Percentiles rank a stretch among this genome's conserved stretches.
phyloP scores from a whole-genome alignment of 2,329 filamentous ascomycete genomes.

The Trichoderma citrinoviride region DNA sequence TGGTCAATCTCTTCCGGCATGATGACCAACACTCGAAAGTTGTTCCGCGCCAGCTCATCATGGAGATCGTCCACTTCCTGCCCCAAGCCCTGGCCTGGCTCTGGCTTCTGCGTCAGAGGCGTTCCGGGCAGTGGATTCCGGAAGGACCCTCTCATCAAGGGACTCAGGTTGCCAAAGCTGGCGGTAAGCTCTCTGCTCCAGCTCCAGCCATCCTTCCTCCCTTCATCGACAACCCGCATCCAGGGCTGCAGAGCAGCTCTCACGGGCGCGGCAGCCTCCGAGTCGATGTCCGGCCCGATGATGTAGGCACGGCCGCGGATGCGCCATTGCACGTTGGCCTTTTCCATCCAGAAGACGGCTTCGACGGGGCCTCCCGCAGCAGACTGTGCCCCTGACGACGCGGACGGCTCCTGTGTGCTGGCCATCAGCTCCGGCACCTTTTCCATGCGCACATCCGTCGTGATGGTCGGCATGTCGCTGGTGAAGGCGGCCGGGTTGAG shows the following conservation, averaged over 20 bases:
- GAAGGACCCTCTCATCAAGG: conserved; percentile 74
- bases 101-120: conserved; percentile 51
- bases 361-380: conserved; percentile 73
- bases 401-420: conserved; percentile 36
- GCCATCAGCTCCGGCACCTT: conserved; percentile 72
- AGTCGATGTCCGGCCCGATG: conserved; percentile 66
- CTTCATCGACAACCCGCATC: conserved; percentile 50
- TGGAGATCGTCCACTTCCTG: conserved; percentile 69
- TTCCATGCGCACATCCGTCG: conserved; percentile 83
- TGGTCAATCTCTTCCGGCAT: conserved; percentile 74
- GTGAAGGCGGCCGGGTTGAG: conserved; percentile 68
- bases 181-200: conserved; percentile 78
- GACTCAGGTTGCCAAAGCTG: conserved; percentile 86
- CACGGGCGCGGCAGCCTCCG: conserved; percentile 43
- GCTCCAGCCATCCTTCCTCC: conserved; percentile 55
- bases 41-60: conserved; percentile 66
- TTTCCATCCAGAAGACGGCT: conserved; percentile 76
- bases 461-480: conserved; percentile 77
- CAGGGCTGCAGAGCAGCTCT: conserved; percentile 58
- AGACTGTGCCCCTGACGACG: conserved; percentile 37
- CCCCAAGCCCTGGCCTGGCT: conserved; percentile 46
- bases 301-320: conserved; percentile 74
- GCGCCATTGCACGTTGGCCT: conserved; percentile 77
- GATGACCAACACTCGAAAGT: conserved; percentile 83
- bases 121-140: conserved; percentile 68